Conservation (phyloP, 2,329 filamentous ascomycete genomes). For the Pseudogymnoascus sp. region DNA sequence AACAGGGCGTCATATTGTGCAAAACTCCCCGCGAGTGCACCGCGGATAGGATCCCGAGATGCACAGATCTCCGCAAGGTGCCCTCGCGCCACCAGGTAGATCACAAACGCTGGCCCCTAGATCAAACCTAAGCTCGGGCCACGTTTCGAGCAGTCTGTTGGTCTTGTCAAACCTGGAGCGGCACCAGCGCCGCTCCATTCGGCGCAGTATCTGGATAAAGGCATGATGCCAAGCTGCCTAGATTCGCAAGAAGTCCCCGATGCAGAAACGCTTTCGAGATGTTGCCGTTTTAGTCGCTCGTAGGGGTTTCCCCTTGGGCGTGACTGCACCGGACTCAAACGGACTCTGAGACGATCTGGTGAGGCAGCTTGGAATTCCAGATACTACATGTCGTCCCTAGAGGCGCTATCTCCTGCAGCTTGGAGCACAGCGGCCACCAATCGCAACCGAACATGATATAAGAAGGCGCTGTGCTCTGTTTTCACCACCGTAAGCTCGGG, state of each 20-base stretch:
- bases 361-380: not conserved
- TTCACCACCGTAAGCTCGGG: not conserved
- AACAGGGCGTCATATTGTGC: not conserved
- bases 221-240: not conserved
- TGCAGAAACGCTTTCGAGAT: not conserved
- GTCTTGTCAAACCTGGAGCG: no score
- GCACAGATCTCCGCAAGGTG: constrained; percentile 5
- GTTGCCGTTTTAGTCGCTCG: not conserved
- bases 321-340: not conserved
- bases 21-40: not conserved
- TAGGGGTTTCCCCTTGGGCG: not conserved
- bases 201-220: not conserved
- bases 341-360: not conserved
- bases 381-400: not conserved
- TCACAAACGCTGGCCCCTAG: not conserved
- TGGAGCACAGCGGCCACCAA: not conserved
- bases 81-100: not conserved
- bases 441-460: not conserved
- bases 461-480: not conserved
- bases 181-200: not conserved
- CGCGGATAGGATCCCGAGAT: not conserved
- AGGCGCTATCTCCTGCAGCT: not conserved
- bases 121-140: not conserved
- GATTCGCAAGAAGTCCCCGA: not conserved
- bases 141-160: not conserved